Conservation (phyloP, 2,329 filamentous ascomycete genomes). For the Penicillium brevicompactum region DNA sequence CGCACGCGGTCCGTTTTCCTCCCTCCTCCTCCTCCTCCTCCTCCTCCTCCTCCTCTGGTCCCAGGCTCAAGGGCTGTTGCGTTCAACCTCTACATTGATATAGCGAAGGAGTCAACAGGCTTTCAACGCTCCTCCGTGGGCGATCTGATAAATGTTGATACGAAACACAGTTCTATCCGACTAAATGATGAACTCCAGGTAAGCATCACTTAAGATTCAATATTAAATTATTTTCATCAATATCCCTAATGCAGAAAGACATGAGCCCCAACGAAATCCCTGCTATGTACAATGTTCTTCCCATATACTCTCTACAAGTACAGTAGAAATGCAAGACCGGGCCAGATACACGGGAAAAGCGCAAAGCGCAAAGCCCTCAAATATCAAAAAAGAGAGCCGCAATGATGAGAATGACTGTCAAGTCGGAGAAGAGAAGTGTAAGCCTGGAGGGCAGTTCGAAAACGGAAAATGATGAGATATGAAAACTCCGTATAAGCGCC, state of each 20-base stretch:
- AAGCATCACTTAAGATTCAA: not conserved
- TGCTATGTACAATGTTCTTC: slow-evolving; percentile 6
- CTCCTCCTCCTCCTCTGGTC: too few species aligned
- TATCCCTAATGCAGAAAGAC: not conserved
- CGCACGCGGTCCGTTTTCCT: too few species aligned
- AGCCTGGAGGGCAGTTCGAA: not conserved
- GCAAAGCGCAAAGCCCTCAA: not conserved
- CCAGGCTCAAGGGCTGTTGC: too few species aligned
- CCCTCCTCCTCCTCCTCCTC: too few species aligned
- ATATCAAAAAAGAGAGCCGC: not conserved
- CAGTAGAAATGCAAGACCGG: not conserved
- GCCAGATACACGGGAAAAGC: not conserved
- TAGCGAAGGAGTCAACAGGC: too few species aligned
- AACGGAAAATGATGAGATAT: not conserved
- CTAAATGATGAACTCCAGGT: not conserved
- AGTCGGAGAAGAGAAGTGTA: not conserved
- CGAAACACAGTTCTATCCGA: too few species aligned
- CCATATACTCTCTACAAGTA: slow-evolving; percentile 3
- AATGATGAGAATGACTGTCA: not conserved
- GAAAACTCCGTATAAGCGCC: slow-evolving; percentile 4
- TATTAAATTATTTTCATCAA: not conserved
- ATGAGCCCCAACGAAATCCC: not conserved
- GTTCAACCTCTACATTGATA: too few species aligned
- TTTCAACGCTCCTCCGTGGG: too few species aligned
- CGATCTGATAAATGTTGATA: too few species aligned